Conservation (phyloP, 2,329 filamentous ascomycete genomes). For the Didymella glomerata region DNA sequence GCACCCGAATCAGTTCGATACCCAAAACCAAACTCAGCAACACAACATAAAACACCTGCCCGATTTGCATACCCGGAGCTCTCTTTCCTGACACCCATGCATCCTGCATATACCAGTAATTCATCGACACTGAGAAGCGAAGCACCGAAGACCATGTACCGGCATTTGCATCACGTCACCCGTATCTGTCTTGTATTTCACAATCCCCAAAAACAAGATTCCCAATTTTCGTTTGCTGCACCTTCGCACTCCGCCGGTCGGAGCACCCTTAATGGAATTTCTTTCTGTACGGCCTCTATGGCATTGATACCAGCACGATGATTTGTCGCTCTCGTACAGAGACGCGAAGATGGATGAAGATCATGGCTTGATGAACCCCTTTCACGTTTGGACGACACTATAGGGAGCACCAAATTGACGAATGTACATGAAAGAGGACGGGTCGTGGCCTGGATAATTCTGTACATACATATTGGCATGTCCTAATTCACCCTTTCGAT, state of each 20-base stretch:
- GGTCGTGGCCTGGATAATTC: slow-evolving; percentile 5
- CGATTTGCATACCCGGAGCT: slow-evolving; percentile 15
- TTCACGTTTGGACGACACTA: slow-evolving; percentile 12
- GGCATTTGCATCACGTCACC: slow-evolving; percentile 10
- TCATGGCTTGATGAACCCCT: slow-evolving; percentile 18
- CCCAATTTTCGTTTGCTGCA: background rate
- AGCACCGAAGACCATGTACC: slow-evolving; percentile 1
- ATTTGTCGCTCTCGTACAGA: background rate
- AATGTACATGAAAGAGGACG: slow-evolving; percentile 12
- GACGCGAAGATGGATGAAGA: slow-evolving; percentile 5
- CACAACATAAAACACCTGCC: background rate
- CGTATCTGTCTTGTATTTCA: background rate
- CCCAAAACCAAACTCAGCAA: background rate
- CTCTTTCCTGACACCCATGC: background rate
- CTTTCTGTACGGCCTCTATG: background rate
- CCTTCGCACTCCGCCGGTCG: slow-evolving; percentile 17
- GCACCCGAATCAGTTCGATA: background rate
- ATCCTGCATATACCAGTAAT: slow-evolving; percentile 15
- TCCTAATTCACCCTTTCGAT: slow-evolving; percentile 5
- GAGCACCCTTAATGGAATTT: background rate
- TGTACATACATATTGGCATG: slow-evolving; percentile 17
- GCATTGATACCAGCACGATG: slow-evolving; percentile 12
- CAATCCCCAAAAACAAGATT: background rate
- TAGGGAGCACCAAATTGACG: slow-evolving; percentile 6
- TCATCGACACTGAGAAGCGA: background rate